Base-by-base conservation (phyloP, 176 grass and related monocot species). In the Oryza brachyantha region DNA sequence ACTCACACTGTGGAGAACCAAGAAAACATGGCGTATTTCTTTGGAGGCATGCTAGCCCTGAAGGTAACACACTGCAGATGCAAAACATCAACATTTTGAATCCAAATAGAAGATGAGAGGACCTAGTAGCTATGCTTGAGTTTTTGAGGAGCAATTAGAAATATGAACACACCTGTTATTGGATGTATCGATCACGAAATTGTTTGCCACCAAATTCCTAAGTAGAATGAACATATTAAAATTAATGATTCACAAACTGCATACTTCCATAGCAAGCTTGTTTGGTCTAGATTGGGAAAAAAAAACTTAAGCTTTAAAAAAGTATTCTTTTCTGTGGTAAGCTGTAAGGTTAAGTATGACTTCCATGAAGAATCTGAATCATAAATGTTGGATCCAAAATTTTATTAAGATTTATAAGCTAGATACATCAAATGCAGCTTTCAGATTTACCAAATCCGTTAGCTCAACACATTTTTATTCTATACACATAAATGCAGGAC, bases 161-260 rank as follows among this genome's bases (percentile, higher is more conserved):
- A 32, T 32, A 32, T 32, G 12, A 37, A 9, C 63, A n/a, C 8
- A 93, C 94, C 91, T 91, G 83, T 32, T 32, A 32, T 61, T 89
- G 48, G 90, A 90, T 67, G 35, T 73, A 26, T 64, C 43, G 2
- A 78, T 85, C 54, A 78, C 25, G 5, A 97, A 97, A 84, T 91
- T 91, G 68, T 97, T 97, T 40, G 88, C 73, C 37, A 32, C 88
- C 82, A 97, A 84, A 78, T 97, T 89, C 65, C 93, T 97, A 60
- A 29, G 67, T 22, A 75, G 29, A 84, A 77, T 66, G 13, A 32
- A 32, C 31, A 32, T 32, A 32, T 32, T 32, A 32, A 32, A 32
- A 32, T 32, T 4, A 32, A 32, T 1, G 31, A 1, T 32, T 32
- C 31, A 1, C 31, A 32, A 2, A 32, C 31, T 32, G 1, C 43